phyloP scores from a whole-genome alignment of 2,329 filamentous ascomycete species.

The Fusarium protoensiforme region DNA sequence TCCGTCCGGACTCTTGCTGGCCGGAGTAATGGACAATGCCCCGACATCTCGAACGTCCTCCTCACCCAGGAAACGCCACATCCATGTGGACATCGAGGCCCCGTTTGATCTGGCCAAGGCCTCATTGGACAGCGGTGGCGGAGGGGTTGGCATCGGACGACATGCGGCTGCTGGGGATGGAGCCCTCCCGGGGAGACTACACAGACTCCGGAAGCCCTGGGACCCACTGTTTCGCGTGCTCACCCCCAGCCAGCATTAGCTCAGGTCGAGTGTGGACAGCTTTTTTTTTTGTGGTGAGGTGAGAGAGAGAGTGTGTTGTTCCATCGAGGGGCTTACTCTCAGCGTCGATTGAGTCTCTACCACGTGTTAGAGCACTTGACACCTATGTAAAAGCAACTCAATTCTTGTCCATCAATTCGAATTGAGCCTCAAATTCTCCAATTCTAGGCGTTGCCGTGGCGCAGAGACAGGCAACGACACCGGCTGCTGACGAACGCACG shows the following conservation, averaged over 20 bases:
- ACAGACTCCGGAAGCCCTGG: constrained; percentile 13
- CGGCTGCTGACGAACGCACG: constrained; percentile 6
- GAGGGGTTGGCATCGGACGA: constrained; percentile 14
- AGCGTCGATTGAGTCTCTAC: background rate
- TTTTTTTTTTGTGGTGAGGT: background rate
- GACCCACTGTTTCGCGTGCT: constrained; percentile 11
- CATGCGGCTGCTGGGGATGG: constrained; percentile 20
- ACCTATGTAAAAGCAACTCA: background rate
- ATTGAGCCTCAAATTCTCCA: background rate
- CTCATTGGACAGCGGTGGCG: constrained; percentile 22
- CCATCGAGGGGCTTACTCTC: background rate
- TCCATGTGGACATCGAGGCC: constrained; percentile 7
- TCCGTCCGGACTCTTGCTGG: background rate
- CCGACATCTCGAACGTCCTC: constrained; percentile 10
- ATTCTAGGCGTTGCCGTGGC: background rate
- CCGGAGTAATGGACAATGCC: background rate
- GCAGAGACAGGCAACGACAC: constrained; percentile 7
- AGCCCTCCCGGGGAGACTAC: constrained; percentile 26
- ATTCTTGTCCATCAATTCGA: background rate
- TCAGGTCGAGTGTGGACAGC: constrained; percentile 12
- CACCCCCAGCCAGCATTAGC: constrained; percentile 18
- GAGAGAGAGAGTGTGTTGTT: background rate
- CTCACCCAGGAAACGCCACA: constrained; percentile 4
- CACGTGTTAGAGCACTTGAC: background rate
- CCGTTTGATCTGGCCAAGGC: constrained; percentile 7